Conservation (phyloP, 2,329 filamentous ascomycete genomes). For the Microsporum canis region DNA sequence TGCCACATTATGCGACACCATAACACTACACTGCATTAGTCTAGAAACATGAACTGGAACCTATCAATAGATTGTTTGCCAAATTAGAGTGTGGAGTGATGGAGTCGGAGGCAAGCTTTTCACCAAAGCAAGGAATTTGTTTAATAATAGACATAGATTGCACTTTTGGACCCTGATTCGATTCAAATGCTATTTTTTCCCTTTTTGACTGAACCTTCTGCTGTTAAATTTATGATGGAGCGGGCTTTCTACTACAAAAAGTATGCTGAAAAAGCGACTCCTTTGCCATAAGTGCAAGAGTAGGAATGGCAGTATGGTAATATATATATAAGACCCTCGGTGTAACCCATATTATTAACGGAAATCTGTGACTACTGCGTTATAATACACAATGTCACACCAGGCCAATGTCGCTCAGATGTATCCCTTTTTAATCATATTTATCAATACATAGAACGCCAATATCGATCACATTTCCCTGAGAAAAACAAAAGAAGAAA, state of each 20-base stretch:
- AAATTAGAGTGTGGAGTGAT: not conserved
- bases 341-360: too few species aligned
- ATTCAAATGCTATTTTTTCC: not conserved
- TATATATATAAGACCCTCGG: too few species aligned
- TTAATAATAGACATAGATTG: not conserved
- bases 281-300: not conserved
- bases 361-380: too few species aligned
- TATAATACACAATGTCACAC: not conserved
- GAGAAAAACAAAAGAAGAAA: not conserved
- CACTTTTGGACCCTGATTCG: not conserved
- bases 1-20: not conserved
- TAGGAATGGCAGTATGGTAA: not conserved
- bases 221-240: not conserved
- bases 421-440: not conserved
- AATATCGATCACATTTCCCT: not conserved
- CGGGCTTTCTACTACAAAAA: not conserved
- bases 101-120: not conserved
- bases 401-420: not conserved
- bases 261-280: not conserved
- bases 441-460: conserved; percentile 2
- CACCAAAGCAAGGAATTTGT: not conserved
- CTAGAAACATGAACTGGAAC: not conserved
- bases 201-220: not conserved
- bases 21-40: not conserved
- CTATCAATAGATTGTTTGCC: not conserved